Evolutionary conservation across 2,329 filamentous ascomycete species (phyloP), one percentile per base, ranked within the genome.

Genomic region (Ophiocordyceps unilateralis): DNA sequence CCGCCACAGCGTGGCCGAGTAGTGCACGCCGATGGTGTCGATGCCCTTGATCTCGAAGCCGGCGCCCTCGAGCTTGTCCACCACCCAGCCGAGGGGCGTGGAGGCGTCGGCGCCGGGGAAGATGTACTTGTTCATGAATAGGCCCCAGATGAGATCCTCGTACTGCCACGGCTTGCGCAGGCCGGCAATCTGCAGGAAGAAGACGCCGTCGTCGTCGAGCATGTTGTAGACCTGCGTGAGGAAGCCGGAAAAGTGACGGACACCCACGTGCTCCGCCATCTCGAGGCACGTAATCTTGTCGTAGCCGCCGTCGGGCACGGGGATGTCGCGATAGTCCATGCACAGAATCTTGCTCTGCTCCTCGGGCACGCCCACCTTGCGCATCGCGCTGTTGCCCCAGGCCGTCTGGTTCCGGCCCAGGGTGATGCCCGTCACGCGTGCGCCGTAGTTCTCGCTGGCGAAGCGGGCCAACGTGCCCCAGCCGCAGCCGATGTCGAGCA

Each of bases 91-190:
- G 41, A 98, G 78, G 42, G 91, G 91, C 45, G 87, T 93, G 38
- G 85, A 93, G 42, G 91, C 91, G 59, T 96, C 91, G 42, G 91
- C 91, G 59, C 91, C 91, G 28, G 88, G 91, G 76, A 96, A 96
- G 62, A 96, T 74, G 65, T 96, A 94, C 70, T 94, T 95, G 80
- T 96, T 96, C 87, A 96, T 93, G 75, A 95, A 96, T 40, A 96
- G 74, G 60, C 91, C 91, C 91, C 91, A 96, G 62, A 89, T 83
- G 42, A 95, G 75, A 66, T 96, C 89, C 71, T 96, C 88, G 58
- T 94, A 96, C 65, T 96, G 91, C 91, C 91, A 96, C 49, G 74
- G 70, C 70, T 93, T 93, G 54, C 91, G 82, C 48, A 98, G 75
- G 66, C 91, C 91, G 54, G 89, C 87, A 54, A 93, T 87, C 65